phyloP scores from a whole-genome alignment of 2,329 filamentous ascomycete genomes.

The Neofusicoccum sp. region DNA sequence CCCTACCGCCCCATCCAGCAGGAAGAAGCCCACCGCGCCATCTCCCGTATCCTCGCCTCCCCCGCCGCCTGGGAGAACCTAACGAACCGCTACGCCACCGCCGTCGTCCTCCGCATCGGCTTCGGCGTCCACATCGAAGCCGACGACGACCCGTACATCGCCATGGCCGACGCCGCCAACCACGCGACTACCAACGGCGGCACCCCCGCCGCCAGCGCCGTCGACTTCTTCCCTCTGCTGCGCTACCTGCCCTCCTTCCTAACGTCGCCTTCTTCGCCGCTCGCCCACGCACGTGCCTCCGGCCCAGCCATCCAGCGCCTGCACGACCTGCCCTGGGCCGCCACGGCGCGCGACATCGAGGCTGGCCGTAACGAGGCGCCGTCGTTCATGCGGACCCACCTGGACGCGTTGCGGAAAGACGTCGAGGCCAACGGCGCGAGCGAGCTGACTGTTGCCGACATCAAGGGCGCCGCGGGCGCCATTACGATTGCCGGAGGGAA shows the following conservation, averaged over 20 bases:
- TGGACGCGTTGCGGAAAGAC: slow-evolving; percentile 31
- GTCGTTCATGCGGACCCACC: slow-evolving; percentile 37
- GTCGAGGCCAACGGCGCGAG: slow-evolving; percentile 32
- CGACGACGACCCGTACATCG: slow-evolving; percentile 45
- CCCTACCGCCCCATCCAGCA: slow-evolving; percentile 54
- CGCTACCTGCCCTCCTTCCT: slow-evolving; percentile 46
- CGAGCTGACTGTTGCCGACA: slow-evolving; percentile 47
- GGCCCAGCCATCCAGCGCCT: slow-evolving; percentile 42
- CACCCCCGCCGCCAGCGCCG: slow-evolving; percentile 40
- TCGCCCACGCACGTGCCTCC: slow-evolving; percentile 32
- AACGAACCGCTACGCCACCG: slow-evolving; percentile 45
- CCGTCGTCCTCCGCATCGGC: slow-evolving; percentile 47
- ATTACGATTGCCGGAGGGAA: slow-evolving; percentile 54
- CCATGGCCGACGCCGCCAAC: slow-evolving; percentile 39
- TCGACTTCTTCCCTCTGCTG: slow-evolving; percentile 54
- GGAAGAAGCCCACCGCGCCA: slow-evolving; percentile 42
- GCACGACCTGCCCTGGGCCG: slow-evolving; percentile 48
- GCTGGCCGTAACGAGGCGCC: slow-evolving; percentile 33
- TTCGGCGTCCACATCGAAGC: slow-evolving; percentile 46
- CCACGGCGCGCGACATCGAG: slow-evolving; percentile 32
- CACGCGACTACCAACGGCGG: slow-evolving; percentile 32
- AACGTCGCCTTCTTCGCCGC: slow-evolving; percentile 27
- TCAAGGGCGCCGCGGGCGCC: slow-evolving; percentile 54
- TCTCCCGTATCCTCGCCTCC: slow-evolving; percentile 35
- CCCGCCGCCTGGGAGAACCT: slow-evolving; percentile 43